phyloP scores from a whole-genome alignment of 2,329 filamentous ascomycete genomes.

The Fusarium nisikadoi region DNA sequence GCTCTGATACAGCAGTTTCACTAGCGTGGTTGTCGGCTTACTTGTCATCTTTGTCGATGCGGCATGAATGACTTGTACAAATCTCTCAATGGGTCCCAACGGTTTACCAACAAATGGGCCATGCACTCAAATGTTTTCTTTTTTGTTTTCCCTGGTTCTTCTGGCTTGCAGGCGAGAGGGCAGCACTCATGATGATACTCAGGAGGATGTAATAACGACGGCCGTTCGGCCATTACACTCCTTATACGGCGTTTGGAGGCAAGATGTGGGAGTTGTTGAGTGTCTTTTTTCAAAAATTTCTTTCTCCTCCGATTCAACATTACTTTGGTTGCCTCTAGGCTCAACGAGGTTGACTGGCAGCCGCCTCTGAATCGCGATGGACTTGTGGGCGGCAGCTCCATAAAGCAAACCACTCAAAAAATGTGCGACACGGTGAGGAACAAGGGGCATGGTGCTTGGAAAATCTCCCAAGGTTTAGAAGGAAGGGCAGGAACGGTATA shows the following conservation, averaged over 20 bases:
- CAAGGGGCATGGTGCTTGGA: conserved; percentile 39
- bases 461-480: conserved; percentile 44
- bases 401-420: conserved; percentile 13
- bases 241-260: conserved; percentile 50
- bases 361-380: neutral
- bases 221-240: conserved; percentile 52
- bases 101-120: conserved; percentile 6
- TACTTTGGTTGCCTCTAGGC: conserved; percentile 6
- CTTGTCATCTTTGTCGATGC: conserved; percentile 19
- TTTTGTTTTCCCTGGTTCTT: conserved; percentile 29
- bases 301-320: conserved; percentile 23
- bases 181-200: conserved; percentile 45
- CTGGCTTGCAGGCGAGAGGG: conserved; percentile 37
- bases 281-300: conserved; percentile 24
- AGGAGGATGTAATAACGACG: conserved; percentile 55
- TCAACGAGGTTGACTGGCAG: neutral
- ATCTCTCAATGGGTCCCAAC: conserved; percentile 11
- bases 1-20: conserved; percentile 13
- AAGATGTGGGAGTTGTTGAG: conserved; percentile 46
- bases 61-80: conserved; percentile 23
- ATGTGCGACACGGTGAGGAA: conserved; percentile 6
- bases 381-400: neutral
- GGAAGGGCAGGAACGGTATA: conserved; percentile 35
- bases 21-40: conserved; percentile 23
- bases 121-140: conserved; percentile 13